A percentile compares a stretch with the other conserved stretches of the same genome.
phyloP scores from a whole-genome alignment of 164 flowering plant species.

The Aristolochia fimbriata region DNA sequence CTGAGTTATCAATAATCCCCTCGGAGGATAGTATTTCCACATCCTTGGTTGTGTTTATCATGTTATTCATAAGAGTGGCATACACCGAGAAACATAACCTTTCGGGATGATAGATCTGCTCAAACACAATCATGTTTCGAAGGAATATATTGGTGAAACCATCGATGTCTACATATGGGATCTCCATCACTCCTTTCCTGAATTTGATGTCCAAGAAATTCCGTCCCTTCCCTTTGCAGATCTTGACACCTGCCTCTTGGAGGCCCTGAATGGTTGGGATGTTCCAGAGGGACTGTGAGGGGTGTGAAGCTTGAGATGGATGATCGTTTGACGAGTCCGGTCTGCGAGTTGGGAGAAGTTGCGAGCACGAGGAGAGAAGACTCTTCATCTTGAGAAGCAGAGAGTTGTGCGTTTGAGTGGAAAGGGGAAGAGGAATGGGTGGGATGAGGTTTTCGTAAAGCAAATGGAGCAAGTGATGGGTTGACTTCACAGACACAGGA shows the following conservation, averaged over 20 bases:
- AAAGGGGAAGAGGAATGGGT: neutral
- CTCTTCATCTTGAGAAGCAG: too few relatives aligned
- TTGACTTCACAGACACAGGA: too few relatives aligned
- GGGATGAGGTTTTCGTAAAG: neutral
- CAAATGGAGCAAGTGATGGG: too few relatives aligned
- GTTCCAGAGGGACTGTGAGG: neutral
- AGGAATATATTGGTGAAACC: conserved; percentile 1
- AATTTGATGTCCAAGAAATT: neutral
- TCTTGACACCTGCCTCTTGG: neutral
- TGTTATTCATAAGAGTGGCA: too few relatives aligned
- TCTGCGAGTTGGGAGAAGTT: too few relatives aligned
- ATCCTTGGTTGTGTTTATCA: too few relatives aligned
- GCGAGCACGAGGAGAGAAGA: neutral
- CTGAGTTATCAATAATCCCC: too few relatives aligned
- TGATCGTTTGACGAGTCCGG: too few relatives aligned
- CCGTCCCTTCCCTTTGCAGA: neutral
- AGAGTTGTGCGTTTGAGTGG: neutral
- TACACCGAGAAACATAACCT: neutral
- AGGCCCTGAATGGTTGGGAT: neutral
- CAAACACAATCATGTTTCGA: conserved; percentile 2
- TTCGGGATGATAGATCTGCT: neutral
- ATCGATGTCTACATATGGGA: neutral
- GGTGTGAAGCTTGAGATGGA: neutral
- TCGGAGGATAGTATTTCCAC: too few relatives aligned
- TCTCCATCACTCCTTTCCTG: neutral